Evolutionary conservation across 2,329 filamentous ascomycete genomes (phyloP).

Genomic region (Pestalotiopsis sp.): DNA sequence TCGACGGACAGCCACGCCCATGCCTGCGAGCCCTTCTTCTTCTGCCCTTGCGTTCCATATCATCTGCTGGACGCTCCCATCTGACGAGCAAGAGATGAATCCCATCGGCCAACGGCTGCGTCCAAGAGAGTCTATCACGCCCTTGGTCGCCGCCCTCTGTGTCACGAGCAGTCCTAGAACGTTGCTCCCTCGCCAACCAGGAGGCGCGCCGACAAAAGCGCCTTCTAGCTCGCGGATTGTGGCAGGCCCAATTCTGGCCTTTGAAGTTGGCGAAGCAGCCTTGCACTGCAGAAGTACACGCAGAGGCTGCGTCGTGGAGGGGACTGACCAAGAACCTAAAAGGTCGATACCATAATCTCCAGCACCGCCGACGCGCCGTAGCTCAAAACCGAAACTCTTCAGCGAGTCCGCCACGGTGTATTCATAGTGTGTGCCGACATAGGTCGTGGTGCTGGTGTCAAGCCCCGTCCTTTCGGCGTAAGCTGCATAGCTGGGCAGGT

Average conservation of each 20-base stretch:
- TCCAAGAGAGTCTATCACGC: constrained; percentile 72
- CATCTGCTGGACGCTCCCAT: constrained; percentile 66
- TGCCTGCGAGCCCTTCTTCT: constrained; percentile 62
- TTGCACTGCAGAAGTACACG: constrained; percentile 71
- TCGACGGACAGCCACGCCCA: constrained; percentile 54
- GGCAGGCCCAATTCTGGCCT: constrained; percentile 49
- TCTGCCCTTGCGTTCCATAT: constrained; percentile 72
- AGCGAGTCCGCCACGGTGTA: constrained; percentile 66
- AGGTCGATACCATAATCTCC: constrained; percentile 77
- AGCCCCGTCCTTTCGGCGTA: constrained; percentile 63
- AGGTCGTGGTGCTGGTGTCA: constrained; percentile 59
- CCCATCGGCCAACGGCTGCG: constrained; percentile 72
- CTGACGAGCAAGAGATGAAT: constrained; percentile 63
- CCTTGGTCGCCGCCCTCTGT: constrained; percentile 73
- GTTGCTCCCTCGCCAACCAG: constrained; percentile 67
- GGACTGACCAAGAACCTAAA: constrained; percentile 69
- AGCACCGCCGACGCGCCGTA: constrained; percentile 66
- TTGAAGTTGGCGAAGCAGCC: constrained; percentile 46
- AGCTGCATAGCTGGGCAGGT: constrained; percentile 65
- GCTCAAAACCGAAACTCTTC: constrained; percentile 61
- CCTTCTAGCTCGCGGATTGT: constrained; percentile 79
- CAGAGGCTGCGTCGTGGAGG: constrained; percentile 40
- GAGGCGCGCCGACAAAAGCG: constrained; percentile 72
- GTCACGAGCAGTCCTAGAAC: constrained; percentile 74
- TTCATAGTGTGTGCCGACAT: constrained; percentile 76